Evolutionary conservation across 352 stramenopile species (phyloP), one percentile per base, ranked within the genome.

Genomic region (Phytophthora lateralis): DNA sequence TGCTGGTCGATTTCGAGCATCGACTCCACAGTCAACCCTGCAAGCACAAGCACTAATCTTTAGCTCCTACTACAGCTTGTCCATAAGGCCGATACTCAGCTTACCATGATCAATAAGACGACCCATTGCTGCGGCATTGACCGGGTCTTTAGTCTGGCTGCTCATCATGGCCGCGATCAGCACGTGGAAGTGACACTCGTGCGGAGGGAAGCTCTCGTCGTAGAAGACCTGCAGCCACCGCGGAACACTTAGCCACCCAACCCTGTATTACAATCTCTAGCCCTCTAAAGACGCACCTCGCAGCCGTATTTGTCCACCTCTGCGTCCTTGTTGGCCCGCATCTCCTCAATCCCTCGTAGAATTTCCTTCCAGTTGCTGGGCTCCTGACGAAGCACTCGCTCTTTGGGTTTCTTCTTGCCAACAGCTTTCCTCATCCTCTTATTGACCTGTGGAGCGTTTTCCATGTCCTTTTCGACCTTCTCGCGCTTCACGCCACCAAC

Each of bases 161-260:
- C 90, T 98, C 39, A 99, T 77, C 95, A 99, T 98, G 11, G 98
- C 85, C n/a, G 93, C 85, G 24, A 98, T 91, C 8, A 99, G 73
- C 35, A 97, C 85, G 71, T 98, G 95, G 68, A 98, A 99, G 37
- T 93, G 83, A 45, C 67, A 54, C 18, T 85, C 60, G 43, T 89
- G 76, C 9, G 75, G 69, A 2, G 61, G 63, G 20, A 73, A 79
- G 26, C 47, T 63, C 35, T 67, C 49, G 26, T 81, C 67, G 24
- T 69, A 78, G 51, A 88, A 80, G 17, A 63, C 68, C 77, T 86
- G 20, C 4, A 51, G 11, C 0, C 32, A 32, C 41, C 45, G 30
- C 9, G 43, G 15, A 44, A 24, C 30, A 20, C 15, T 60, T 26
- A 58, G 12, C 15, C 18, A 15, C 24, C 54, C 11, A 0, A 35